Percentiles rank a stretch among this genome's conserved stretches.
Evolutionary conservation across 306 rosid species (phyloP).

Genomic region (Begonia masoniana): DNA sequence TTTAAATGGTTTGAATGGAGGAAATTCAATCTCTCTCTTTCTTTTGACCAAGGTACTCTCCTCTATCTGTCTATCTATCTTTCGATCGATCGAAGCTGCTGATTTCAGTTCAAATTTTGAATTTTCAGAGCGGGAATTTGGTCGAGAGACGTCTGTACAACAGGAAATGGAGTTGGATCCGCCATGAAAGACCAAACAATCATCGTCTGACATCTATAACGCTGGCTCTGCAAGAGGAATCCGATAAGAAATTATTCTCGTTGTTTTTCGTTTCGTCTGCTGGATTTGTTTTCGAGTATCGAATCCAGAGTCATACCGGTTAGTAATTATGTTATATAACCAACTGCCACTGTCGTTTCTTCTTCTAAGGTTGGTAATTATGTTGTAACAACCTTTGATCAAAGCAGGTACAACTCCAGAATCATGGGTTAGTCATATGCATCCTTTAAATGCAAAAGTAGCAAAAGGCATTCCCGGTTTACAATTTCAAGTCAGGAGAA

Average conservation of each 20-base stretch:
- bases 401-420: constrained; percentile 10
- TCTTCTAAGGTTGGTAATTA: not conserved
- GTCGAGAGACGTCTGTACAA: constrained; percentile 73
- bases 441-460: constrained; percentile 64
- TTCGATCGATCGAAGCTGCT: too few species aligned
- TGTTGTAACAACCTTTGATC: too few species aligned
- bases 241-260: constrained; percentile 38
- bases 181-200: constrained; percentile 65
- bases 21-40: constrained; percentile 65
- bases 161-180: constrained; percentile 93
- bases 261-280: constrained; percentile 56
- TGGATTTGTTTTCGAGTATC: constrained; percentile 67
- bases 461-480: constrained; percentile 70
- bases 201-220: constrained; percentile 60
- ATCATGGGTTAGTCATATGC: constrained; percentile 58
- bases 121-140: constrained; percentile 55
- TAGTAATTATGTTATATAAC: constrained; percentile 5
- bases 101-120: too few species aligned
- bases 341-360: not conserved
- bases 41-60: constrained; percentile 73
- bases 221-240: constrained; percentile 40
- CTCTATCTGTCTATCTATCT: not conserved
- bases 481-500: constrained; percentile 59
- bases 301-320: constrained; percentile 47
- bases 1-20: constrained; percentile 43